Base-by-base conservation (phyloP, 139 green algal species). In the Tetradesmus obliquus region DNA sequence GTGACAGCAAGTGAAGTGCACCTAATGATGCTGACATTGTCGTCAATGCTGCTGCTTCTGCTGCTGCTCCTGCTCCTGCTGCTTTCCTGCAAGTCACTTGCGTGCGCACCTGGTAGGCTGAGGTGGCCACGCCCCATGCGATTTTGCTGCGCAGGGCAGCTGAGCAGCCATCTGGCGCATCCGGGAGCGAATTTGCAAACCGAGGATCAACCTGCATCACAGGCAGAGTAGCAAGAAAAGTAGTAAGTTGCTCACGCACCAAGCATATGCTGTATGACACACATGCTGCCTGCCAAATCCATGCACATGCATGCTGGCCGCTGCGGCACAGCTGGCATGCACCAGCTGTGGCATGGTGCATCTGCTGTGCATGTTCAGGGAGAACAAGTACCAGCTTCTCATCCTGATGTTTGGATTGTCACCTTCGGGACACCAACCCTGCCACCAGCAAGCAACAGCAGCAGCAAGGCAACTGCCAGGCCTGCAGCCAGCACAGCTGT, bases 41-140 rank as follows among this genome's bases (percentile, higher is more conserved):
- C 32, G 32, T 45, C 62, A 19, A 22, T 22, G 55, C 86, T 90
- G 69, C 69, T 90, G 69, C 86, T 90, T 69, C 71, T 74, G 62
- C 8, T 89, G 69, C 69, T 90, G 69, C 86, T 90, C 69, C 71
- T 74, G 62, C 8, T 89, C 32, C 3, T 55, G 60, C 60, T 89
- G 66, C 32, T 58, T 57, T 20, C n/a, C 60, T 60, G 62, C 82
- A 69, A 74, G 22, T 6, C 9, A 45, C 32, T 6, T 6, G 1
- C 51, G 22, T 45, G 60, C 32, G 7, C 74, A 92, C 89, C 87
- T 93, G 91, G 71, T 94, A 94, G 10, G 91, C 87, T 79, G 88
- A 90, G 2, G 91, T 92, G 10, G 79, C 91, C 1, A 91, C 88
- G 17, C 91, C 91, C 87, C 87, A 94, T 72, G 88, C 88, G n/a